Percentiles rank a stretch among this genome's conserved stretches.
Conservation (phyloP, 2,329 filamentous ascomycete genomes). For the Microdochium nivale region DNA sequence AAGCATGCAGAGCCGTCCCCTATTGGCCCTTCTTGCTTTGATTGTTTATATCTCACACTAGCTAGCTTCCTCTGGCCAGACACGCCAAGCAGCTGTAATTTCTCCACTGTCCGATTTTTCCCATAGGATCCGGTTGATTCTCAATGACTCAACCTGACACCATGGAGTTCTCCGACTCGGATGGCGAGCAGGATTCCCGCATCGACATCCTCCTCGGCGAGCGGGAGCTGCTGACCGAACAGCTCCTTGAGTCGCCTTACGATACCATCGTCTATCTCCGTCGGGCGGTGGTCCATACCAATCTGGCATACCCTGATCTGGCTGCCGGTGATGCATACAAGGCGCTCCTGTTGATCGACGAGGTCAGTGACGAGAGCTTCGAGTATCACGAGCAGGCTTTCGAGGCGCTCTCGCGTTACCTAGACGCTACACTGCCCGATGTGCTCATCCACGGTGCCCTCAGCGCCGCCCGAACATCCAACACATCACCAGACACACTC, state of each 20-base stretch:
- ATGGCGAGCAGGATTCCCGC: slow-evolving; percentile 27
- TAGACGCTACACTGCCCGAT: slow-evolving; percentile 26
- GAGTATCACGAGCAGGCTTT: slow-evolving; percentile 70
- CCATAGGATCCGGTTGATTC: not conserved
- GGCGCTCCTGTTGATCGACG: slow-evolving; percentile 79
- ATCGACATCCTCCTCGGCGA: slow-evolving; percentile 39
- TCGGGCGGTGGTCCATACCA: slow-evolving; percentile 62
- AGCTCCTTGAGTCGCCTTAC: slow-evolving; percentile 43
- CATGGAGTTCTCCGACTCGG: slow-evolving; percentile 7
- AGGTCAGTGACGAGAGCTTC: slow-evolving; percentile 67
- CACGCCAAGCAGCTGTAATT: not conserved
- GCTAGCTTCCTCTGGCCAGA: too few relatives aligned
- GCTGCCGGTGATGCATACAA: slow-evolving; percentile 85
- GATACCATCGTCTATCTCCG: slow-evolving; percentile 58
- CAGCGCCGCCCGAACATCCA: slow-evolving; percentile 4
- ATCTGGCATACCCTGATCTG: slow-evolving; percentile 80
- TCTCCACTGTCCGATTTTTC: not conserved
- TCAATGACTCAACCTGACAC: not conserved
- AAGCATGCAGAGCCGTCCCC: too few relatives aligned
- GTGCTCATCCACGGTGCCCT: slow-evolving; percentile 37
- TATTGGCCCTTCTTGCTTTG: too few relatives aligned
- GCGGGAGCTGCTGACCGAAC: slow-evolving; percentile 48
- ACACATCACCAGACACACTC: slow-evolving; percentile 20
- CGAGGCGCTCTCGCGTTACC: slow-evolving; percentile 37
- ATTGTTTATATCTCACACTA: too few relatives aligned